Evolutionary conservation across 129 eudicot genomes (phyloP).

Genomic region (Tagetes erecta): DNA sequence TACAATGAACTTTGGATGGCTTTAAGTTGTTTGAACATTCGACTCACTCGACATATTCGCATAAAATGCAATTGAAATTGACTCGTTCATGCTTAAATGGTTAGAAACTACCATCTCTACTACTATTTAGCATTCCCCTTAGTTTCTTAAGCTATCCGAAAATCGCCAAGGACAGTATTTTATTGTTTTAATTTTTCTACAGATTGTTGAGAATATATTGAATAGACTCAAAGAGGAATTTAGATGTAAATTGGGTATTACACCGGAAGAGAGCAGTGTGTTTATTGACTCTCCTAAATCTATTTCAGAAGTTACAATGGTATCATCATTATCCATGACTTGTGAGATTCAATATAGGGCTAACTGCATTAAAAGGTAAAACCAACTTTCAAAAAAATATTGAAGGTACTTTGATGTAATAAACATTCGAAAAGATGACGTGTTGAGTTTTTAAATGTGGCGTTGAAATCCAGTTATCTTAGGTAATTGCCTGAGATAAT

Average conservation of each 20-base stretch:
- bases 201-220: conserved; percentile 72
- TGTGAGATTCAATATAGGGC: not conserved
- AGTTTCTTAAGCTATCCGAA: not conserved
- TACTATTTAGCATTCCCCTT: not conserved
- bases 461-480: not conserved
- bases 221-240: conserved; percentile 70
- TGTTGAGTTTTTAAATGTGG: not conserved
- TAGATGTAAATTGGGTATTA: conserved; percentile 49
- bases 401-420: not conserved
- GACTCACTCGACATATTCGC: not conserved
- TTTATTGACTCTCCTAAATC: conserved; percentile 21
- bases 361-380: not conserved
- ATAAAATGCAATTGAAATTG: not conserved
- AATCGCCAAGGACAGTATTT: not conserved
- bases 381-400: not conserved
- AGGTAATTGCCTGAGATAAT: not conserved
- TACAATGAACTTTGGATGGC: not conserved
- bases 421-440: not conserved
- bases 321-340: conserved; percentile 21
- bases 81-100: not conserved
- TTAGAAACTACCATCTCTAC: not conserved
- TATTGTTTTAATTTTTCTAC: conserved; percentile 14
- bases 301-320: conserved; percentile 27
- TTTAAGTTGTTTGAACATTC: not conserved
- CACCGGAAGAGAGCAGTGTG: conserved; percentile 28